These are phyloP conservation scores for Aspergillus carlsbadensis DNA, from an alignment of 495 filamentous ascomycete genomes.

Conservation along the genomic window DNA sequence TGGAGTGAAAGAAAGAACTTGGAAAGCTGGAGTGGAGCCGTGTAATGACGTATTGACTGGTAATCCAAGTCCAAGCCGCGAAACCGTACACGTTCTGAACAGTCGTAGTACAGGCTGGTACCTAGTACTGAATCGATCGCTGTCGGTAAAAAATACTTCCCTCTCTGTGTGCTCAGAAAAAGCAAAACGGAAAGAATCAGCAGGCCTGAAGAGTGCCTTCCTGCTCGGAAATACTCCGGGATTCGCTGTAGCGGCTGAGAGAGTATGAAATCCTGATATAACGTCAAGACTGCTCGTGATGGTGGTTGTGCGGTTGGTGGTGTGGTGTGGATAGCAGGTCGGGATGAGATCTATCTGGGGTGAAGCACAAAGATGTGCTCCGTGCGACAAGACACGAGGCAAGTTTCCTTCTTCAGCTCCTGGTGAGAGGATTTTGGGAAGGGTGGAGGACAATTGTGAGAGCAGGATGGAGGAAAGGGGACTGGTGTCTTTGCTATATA, in stretches of 20 bases:
- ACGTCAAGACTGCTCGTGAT: slow-evolving; percentile 3
- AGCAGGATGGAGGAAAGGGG: neutral
- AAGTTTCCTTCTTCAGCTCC: neutral
- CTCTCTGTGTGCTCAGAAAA: neutral
- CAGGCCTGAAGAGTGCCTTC: slow-evolving; percentile 1
- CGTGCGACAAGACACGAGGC: neutral
- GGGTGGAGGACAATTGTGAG: neutral
- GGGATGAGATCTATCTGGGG: neutral
- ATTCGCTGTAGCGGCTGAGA: slow-evolving; percentile 10
- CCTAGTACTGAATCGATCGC: neutral
- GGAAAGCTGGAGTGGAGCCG: slow-evolving; percentile 27
- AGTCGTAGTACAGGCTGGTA: neutral
- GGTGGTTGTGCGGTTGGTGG: slow-evolving; percentile 12
- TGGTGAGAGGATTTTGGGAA: too few species aligned
- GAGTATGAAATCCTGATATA: slow-evolving; percentile 22
- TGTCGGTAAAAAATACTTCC: neutral
- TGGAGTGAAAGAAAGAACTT: slow-evolving; percentile 23
- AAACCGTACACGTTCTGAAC: slow-evolving; percentile 12
- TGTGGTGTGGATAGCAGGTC: slow-evolving; percentile 20
- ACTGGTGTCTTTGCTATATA: slow-evolving; percentile 22
- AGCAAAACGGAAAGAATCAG: neutral
- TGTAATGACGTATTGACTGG: slow-evolving; percentile 18
- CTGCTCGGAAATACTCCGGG: slow-evolving; percentile 5
- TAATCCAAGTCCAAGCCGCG: slow-evolving; percentile 10
- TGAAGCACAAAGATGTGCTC: neutral